A percentile compares a stretch with the other conserved stretches of the same genome.
Conservation (phyloP, 306 rosid species). For the Lupinus albus region DNA sequence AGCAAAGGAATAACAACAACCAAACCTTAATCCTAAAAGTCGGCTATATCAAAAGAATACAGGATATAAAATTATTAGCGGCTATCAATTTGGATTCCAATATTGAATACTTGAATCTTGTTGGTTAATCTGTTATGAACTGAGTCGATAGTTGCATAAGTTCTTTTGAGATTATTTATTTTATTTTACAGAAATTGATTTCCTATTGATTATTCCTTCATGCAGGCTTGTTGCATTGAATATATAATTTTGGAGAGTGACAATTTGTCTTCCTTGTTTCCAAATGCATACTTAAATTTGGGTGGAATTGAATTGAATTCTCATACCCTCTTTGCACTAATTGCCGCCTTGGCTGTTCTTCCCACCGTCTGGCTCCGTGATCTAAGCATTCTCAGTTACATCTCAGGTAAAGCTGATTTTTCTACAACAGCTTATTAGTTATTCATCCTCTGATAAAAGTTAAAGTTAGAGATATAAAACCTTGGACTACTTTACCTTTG, state of each 20-base stretch:
- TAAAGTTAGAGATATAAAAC: neutral
- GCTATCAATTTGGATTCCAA: constrained; percentile 8
- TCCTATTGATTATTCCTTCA: constrained; percentile 37
- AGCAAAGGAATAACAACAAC: constrained; percentile 1
- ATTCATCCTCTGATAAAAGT: constrained; percentile 5
- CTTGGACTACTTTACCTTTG: constrained; percentile 16
- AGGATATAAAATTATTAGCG: constrained; percentile 16
- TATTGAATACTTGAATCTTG: neutral
- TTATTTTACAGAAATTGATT: constrained; percentile 19
- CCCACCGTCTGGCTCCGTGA: constrained; percentile 96
- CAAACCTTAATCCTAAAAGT: too few relatives aligned
- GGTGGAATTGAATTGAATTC: constrained; percentile 60
- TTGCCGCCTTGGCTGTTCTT: constrained; percentile 88
- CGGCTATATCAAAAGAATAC: neutral
- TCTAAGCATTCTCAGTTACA: constrained; percentile 85
- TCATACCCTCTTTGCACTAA: constrained; percentile 66
- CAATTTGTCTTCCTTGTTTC: constrained; percentile 89
- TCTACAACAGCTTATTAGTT: neutral
- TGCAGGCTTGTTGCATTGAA: constrained; percentile 93
- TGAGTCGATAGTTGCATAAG: too few relatives aligned
- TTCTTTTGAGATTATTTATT: neutral
- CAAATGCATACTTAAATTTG: constrained; percentile 70
- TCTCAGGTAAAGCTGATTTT: constrained; percentile 64
- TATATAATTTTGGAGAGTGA: constrained; percentile 94
- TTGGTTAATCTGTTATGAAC: too few relatives aligned